These are phyloP conservation scores for Sequoiadendron giganteum DNA, from an alignment of 75 land plant species.

Conservation along the genomic window DNA sequence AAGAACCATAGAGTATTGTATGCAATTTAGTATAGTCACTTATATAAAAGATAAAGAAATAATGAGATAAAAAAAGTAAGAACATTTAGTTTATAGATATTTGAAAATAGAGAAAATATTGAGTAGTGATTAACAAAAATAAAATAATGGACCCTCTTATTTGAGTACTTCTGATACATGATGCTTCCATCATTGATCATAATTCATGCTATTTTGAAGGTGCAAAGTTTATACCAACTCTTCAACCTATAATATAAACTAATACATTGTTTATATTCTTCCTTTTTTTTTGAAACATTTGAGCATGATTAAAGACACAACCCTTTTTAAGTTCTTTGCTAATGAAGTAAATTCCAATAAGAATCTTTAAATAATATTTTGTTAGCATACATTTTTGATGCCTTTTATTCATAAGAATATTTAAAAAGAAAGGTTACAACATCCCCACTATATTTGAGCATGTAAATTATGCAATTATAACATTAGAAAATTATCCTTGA, in stretches of 20 bases:
- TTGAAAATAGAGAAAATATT: too few species aligned
- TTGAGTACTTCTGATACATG: background rate
- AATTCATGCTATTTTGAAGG: background rate
- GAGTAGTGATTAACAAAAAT: background rate
- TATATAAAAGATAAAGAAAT: too few species aligned
- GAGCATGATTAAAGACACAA: background rate
- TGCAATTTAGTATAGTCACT: too few species aligned
- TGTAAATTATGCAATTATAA: background rate
- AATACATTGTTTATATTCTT: background rate
- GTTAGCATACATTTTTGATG: background rate
- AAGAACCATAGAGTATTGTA: too few species aligned
- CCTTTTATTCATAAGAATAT: background rate
- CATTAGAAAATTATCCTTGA: background rate
- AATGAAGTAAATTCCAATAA: background rate
- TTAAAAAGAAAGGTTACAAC: background rate
- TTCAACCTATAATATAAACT: conserved; percentile 9
- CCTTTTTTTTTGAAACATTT: background rate
- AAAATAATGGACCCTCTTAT: background rate
- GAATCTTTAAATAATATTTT: background rate
- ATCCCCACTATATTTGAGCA: background rate
- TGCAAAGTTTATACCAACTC: background rate
- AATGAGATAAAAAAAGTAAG: too few species aligned
- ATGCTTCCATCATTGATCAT: background rate
- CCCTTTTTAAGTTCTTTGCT: background rate
- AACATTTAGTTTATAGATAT: too few species aligned